Base-by-base conservation (phyloP, 345 rosid genomes). In the Camelina sativa region DNA sequence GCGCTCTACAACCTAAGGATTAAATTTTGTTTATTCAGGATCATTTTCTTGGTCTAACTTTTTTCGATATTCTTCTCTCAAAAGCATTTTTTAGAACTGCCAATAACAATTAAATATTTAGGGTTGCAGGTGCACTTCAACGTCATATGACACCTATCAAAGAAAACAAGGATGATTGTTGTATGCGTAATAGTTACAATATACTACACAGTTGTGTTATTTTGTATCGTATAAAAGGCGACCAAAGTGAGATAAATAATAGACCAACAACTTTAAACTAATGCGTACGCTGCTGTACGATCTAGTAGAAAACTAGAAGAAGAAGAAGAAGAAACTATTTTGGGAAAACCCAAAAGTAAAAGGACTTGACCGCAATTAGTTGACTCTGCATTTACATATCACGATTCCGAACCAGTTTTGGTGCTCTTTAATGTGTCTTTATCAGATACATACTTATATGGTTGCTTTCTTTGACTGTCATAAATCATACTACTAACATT, bases 401-500 rank as follows among this genome's bases (percentile, higher is more conserved):
- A 50, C 54, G 72, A 64, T 62, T 67, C 60, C 67, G 47, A 71
- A 64, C 80, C 56, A 71, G 76, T 71, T 71, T 58, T 19, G 76
- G 20, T 57, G 67, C 62, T 46, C 47, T 12, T 32, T 34, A 34
- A 35, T 35, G 8, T 25, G 38, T 70, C 53, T 70, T 19, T 28
- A 28, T 64, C 66, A 58, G 38, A 23, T 63, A 54, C 46, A 28
- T 28, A 28, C 30, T 28, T 38, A 54, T 54, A 20, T 51, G 55
- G 55, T 50, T 50, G 54, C 54, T 50, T 77, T 77, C 76, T 77
- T 77, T 77, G 80, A 77, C 80, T 67, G 17, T 43, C 61, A 67
- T 48, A 35, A 58, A 57, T 53, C 10, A 56, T 28, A 28, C 30
- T 28, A 3, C 30, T 40, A 19, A 12, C 50, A 20, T 53, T 52